Percentiles rank a stretch among this genome's conserved stretches.
Evolutionary conservation across 2,329 filamentous ascomycete genomes (phyloP).

Genomic region (Fusarium sp.): DNA sequence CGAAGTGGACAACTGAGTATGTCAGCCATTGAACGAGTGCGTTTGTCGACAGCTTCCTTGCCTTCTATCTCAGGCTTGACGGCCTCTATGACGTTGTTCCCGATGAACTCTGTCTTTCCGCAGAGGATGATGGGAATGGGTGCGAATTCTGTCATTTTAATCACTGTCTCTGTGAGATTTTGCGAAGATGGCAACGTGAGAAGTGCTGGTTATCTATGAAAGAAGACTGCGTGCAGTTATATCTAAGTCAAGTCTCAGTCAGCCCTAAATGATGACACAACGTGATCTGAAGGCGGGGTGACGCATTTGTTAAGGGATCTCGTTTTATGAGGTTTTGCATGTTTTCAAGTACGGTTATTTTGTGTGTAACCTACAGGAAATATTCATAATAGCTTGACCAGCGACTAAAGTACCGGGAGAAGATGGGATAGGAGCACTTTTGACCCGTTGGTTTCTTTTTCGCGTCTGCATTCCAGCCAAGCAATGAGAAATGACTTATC

Average conservation of each 20-base stretch:
- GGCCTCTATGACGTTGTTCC: slow-evolving; percentile 11
- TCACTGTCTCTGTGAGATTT: no score
- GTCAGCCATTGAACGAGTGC: neutral
- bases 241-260: neutral
- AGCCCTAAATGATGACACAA: neutral
- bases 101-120: slow-evolving; percentile 28
- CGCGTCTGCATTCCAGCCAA: neutral
- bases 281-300: neutral
- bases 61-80: slow-evolving; percentile 34
- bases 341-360: no score
- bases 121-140: slow-evolving; percentile 31
- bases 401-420: no score
- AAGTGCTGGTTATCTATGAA: neutral
- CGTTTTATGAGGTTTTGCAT: no score
- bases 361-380: no score
- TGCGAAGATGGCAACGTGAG: neutral
- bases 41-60: neutral
- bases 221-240: neutral
- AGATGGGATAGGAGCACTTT: no score
- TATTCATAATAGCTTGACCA: no score
- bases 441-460: no score
- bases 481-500: neutral
- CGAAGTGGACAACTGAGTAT: slow-evolving; percentile 17
- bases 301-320: neutral
- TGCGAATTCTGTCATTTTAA: neutral